Percentiles rank a stretch among this genome's conserved stretches.
Evolutionary conservation across 2,329 filamentous ascomycete species (phyloP).

Genomic region (Sclerotinia glacialis): DNA sequence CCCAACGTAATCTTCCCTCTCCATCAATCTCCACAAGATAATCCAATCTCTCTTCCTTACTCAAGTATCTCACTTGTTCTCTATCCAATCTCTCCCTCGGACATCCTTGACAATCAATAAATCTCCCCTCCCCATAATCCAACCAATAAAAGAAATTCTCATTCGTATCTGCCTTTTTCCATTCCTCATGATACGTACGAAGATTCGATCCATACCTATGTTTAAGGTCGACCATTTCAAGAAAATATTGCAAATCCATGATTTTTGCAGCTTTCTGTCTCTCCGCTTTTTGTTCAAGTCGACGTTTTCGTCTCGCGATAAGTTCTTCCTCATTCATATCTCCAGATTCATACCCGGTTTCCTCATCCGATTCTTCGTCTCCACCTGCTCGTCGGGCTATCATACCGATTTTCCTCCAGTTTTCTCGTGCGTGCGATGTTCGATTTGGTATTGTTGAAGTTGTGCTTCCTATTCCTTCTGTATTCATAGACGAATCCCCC

Average conservation of each 20-base stretch:
- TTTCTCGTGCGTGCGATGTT: constrained; percentile 51
- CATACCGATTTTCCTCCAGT: constrained; percentile 72
- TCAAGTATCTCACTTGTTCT: constrained; percentile 81
- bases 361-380: constrained; percentile 51
- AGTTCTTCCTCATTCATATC: constrained; percentile 41
- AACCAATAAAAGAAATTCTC: constrained; percentile 97
- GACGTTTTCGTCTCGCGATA: constrained; percentile 42
- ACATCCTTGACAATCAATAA: constrained; percentile 67
- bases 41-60: constrained; percentile 73
- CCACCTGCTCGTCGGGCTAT: constrained; percentile 70
- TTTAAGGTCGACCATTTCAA: constrained; percentile 79
- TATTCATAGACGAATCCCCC: constrained; percentile 27
- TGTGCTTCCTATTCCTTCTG: constrained; percentile 21
- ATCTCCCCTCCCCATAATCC: constrained; percentile 72
- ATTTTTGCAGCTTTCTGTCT: constrained; percentile 67
- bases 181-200: constrained; percentile 76
- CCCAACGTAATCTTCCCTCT: constrained; percentile 79
- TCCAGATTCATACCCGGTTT: constrained; percentile 27
- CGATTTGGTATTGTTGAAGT: background rate
- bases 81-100: constrained; percentile 71
- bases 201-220: constrained; percentile 69
- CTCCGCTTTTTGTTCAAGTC: constrained; percentile 52
- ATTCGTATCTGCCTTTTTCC: constrained; percentile 72
- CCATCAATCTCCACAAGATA: constrained; percentile 77
- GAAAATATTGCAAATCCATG: constrained; percentile 84